Evolutionary conservation across 1,139 yeast species (phyloP), one percentile per base, ranked within the genome.

Genomic region (Candida dubliniensis): DNA sequence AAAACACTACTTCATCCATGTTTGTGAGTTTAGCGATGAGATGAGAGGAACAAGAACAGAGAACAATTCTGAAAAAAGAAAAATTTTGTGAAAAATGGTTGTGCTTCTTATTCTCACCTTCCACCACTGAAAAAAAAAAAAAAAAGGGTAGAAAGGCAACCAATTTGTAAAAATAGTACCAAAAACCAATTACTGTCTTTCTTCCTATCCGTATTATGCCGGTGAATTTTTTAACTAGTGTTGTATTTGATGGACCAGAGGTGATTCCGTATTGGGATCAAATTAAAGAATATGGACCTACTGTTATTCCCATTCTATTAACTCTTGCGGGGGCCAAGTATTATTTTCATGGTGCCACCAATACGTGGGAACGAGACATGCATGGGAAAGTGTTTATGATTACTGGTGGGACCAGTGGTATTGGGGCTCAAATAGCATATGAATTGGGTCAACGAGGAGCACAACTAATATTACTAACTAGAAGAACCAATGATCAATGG

Each of bases 351-450:
- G 98, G 98, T 2, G 64, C 88, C 1, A 55, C 76, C 23, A 93
- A 90, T 63, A 86, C 90, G 0, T 90, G 96, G 96, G 96, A 88
- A 51, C 74, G 97, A 47, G 91, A 90, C 51, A 68, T 93, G 64
- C 96, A 93, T 59, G 97, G 99, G 2, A 82, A 85, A 55, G 98
- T 93, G 9, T 87, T 81, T 54, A 71, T 93, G 40, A 56, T 74
- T 9, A 74, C 79, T 0, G 96, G 99, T 6, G 99, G 95, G 1
- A 93, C 99, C 0, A 77, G 95, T 2, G 98, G 99, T 0, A 63
- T 89, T 47, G 99, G 99, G 0, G 87, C 95, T 0, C 77, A 79
- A 4, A 75, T 87, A 1, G 95, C 81, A 0, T 71, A 74, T 38
- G 91, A 90, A 32, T 61, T 93, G 53, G 98, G 97, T 0, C 48